phyloP scores from a whole-genome alignment of 805 yeast genomes.

The Torulaspora maleeae region DNA sequence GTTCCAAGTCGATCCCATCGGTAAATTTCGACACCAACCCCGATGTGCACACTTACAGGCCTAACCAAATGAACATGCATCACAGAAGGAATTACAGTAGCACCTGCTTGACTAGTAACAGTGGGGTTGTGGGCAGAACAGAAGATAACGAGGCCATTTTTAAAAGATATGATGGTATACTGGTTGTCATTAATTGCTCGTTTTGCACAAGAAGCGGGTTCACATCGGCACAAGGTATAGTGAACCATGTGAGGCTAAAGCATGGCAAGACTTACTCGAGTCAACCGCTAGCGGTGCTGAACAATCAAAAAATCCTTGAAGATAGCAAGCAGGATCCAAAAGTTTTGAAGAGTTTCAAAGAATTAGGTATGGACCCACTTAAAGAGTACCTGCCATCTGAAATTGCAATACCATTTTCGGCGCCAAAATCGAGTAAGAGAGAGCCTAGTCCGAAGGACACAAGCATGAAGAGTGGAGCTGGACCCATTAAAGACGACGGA shows the following conservation, averaged over 20 bases:
- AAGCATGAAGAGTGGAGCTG: neutral
- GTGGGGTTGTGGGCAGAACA: slow-evolving; percentile 45
- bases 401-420: slow-evolving; percentile 24
- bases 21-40: slow-evolving; percentile 3
- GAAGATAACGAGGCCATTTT: slow-evolving; percentile 49
- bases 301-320: slow-evolving; percentile 52
- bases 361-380: slow-evolving; percentile 25
- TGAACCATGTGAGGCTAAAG: slow-evolving; percentile 70
- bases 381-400: slow-evolving; percentile 29
- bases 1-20: slow-evolving; percentile 15
- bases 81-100: slow-evolving; percentile 34
- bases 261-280: slow-evolving; percentile 66
- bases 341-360: slow-evolving; percentile 27
- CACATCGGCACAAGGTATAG: slow-evolving; percentile 74
- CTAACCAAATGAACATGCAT: slow-evolving; percentile 28
- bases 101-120: slow-evolving; percentile 40
- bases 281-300: slow-evolving; percentile 69
- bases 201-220: slow-evolving; percentile 65
- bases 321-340: slow-evolving; percentile 25
- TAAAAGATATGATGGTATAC: slow-evolving; percentile 63
- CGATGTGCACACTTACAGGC: slow-evolving; percentile 17
- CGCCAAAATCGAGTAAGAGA: slow-evolving; percentile 6
- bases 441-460: slow-evolving; percentile 10
- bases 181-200: slow-evolving; percentile 64
- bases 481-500: neutral